Conservation (phyloP, 148 eudicot species). For the Nyssa sinensis region DNA sequence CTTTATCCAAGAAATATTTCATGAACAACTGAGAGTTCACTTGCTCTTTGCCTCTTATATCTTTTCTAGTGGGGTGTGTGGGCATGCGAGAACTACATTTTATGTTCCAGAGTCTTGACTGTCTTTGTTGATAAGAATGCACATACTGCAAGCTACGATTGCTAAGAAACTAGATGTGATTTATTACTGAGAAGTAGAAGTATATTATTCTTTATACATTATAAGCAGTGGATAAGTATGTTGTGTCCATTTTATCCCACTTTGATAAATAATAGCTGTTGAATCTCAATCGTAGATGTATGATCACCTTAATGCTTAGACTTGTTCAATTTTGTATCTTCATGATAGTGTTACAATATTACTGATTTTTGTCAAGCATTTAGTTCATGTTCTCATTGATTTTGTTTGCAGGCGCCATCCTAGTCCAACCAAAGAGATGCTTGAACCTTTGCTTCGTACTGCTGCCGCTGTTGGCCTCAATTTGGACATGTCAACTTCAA, state of each 20-base stretch:
- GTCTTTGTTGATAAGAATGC: too few species aligned
- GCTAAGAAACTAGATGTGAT: too few species aligned
- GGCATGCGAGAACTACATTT: too few species aligned
- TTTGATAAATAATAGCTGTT: too few species aligned
- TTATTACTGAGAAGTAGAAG: too few species aligned
- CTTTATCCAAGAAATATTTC: neutral
- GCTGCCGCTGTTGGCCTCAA: conserved; percentile 86
- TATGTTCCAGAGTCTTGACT: too few species aligned
- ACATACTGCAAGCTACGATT: too few species aligned
- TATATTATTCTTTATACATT: too few species aligned
- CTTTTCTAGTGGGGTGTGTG: neutral
- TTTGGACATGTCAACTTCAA: conserved; percentile 86
- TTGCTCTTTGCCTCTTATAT: neutral
- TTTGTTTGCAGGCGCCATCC: conserved; percentile 85
- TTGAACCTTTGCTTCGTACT: conserved; percentile 87
- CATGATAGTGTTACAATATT: neutral
- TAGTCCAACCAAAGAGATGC: conserved; percentile 95
- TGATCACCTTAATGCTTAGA: neutral
- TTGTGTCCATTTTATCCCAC: too few species aligned
- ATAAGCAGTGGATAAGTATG: too few species aligned
- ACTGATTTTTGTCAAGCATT: neutral
- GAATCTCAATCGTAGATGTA: too few species aligned
- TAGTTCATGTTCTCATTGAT: conserved; percentile 4
- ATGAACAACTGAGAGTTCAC: neutral
- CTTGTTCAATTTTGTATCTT: neutral